These are phyloP conservation scores for Podila minutissima DNA, from an alignment of 192 early-diverging fungal genomes.

Conservation along the genomic window DNA sequence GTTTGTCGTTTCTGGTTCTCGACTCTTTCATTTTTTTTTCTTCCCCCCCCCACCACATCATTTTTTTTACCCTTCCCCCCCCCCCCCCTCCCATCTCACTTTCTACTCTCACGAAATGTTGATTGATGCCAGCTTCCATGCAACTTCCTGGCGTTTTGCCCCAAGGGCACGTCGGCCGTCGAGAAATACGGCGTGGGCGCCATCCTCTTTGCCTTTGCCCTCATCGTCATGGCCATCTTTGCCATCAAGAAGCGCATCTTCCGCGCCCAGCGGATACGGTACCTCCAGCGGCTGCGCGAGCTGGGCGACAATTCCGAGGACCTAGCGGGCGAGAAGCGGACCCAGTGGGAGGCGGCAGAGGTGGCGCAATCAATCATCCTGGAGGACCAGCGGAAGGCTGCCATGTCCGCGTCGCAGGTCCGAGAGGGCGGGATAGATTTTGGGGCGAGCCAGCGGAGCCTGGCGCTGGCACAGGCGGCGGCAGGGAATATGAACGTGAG, in stretches of 20 bases:
- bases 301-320: constrained; percentile 22
- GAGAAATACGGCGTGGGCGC: constrained; percentile 45
- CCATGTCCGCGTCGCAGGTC: background rate
- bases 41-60: no score
- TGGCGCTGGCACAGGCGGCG: constrained; percentile 25
- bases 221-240: constrained; percentile 39
- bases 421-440: constrained; percentile 14
- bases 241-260: constrained; percentile 38
- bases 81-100: background rate
- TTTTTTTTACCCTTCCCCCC: no score
- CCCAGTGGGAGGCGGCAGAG: constrained; percentile 17
- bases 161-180: constrained; percentile 26
- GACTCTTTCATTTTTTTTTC: no score
- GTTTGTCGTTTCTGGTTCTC: no score
- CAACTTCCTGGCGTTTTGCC: constrained; percentile 41
- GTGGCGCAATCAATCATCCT: constrained; percentile 34
- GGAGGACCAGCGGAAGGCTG: constrained; percentile 6
- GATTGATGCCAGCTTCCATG: constrained; percentile 21
- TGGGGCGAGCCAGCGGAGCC: constrained; percentile 27
- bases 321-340: constrained; percentile 21
- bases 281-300: constrained; percentile 28
- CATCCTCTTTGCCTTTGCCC: constrained; percentile 18
- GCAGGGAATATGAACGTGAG: constrained; percentile 43
- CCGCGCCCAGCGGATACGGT: constrained; percentile 28
- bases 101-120: background rate